phyloP scores from a whole-genome alignment of 2,329 filamentous ascomycete genomes.

The Claviceps sorghi region DNA sequence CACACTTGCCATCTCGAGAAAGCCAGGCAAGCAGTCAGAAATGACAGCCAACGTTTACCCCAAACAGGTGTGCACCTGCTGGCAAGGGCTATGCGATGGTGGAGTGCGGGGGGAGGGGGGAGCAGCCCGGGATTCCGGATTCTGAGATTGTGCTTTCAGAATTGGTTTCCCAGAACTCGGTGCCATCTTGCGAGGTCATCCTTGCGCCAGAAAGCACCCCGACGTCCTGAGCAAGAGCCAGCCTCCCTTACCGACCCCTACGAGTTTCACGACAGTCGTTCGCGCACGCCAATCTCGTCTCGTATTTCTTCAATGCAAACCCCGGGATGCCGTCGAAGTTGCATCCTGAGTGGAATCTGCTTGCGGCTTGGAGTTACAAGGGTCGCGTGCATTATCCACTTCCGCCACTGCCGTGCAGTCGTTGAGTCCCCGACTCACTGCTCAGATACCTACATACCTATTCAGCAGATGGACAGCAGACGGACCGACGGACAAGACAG shows the following conservation, averaged over 20 bases:
- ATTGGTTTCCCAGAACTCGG: not conserved
- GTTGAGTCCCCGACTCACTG: not conserved
- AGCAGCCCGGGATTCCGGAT: not conserved
- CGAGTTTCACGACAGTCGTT: not conserved
- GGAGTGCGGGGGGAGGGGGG: not conserved
- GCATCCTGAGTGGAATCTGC: not conserved
- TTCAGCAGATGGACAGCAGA: not conserved
- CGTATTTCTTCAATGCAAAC: not conserved
- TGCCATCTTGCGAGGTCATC: not conserved
- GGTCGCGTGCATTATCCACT: not conserved
- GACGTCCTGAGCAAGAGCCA: not conserved
- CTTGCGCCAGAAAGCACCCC: not conserved
- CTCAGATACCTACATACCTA: no score
- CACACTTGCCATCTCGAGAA: not conserved
- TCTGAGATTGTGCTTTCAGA: not conserved
- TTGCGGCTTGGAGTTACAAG: not conserved
- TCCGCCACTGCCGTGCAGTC: not conserved
- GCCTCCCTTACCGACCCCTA: not conserved
- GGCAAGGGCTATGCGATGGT: not conserved
- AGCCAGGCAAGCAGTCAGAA: not conserved
- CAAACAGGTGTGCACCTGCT: not conserved
- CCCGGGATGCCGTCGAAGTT: not conserved
- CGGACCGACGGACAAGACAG: no score
- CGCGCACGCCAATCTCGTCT: not conserved
- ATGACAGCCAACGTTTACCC: not conserved